Percentiles rank a stretch among this genome's conserved stretches.
These are phyloP conservation scores for Pyrenophora graminea DNA, from an alignment of 2,329 filamentous ascomycete genomes.

Conservation along the genomic window DNA sequence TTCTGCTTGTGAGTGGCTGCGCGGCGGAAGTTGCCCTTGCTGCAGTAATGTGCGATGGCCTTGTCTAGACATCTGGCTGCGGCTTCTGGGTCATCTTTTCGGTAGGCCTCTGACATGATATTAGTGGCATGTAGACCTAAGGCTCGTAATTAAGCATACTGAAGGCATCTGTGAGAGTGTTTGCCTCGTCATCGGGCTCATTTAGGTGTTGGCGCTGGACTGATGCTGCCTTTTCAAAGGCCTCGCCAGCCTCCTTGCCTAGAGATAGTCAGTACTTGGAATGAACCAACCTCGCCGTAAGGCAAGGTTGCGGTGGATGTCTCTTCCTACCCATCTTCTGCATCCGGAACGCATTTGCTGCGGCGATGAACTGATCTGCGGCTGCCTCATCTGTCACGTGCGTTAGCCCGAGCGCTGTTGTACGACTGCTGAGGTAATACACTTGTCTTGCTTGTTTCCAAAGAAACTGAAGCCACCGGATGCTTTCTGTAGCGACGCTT, in stretches of 20 bases:
- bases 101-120: slow-evolving; percentile 68
- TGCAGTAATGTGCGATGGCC: slow-evolving; percentile 83
- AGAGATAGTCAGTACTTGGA: slow-evolving; percentile 11
- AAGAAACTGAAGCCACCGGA: slow-evolving; percentile 87
- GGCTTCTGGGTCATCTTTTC: slow-evolving; percentile 80
- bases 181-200: slow-evolving; percentile 90
- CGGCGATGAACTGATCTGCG: slow-evolving; percentile 83
- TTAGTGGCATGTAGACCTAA: slow-evolving; percentile 13
- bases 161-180: slow-evolving; percentile 86
- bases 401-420: slow-evolving; percentile 17
- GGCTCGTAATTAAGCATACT: slow-evolving; percentile 46
- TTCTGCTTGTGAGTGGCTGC: slow-evolving; percentile 91
- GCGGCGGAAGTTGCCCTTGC: slow-evolving; percentile 86
- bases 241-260: slow-evolving; percentile 84
- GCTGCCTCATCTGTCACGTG: slow-evolving; percentile 68
- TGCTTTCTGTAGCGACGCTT: slow-evolving; percentile 77
- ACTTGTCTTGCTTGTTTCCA: slow-evolving; percentile 83
- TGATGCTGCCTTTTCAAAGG: slow-evolving; percentile 81
- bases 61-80: slow-evolving; percentile 78
- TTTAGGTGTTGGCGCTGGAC: slow-evolving; percentile 82
- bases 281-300: neutral
- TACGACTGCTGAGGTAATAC: slow-evolving; percentile 20
- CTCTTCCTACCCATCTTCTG: slow-evolving; percentile 72
- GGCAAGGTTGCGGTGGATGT: neutral
- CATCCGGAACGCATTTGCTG: slow-evolving; percentile 89